Evolutionary conservation across 257 asterid species (phyloP), one percentile per base, ranked within the genome.

Genomic region (Solanum sitiens): DNA sequence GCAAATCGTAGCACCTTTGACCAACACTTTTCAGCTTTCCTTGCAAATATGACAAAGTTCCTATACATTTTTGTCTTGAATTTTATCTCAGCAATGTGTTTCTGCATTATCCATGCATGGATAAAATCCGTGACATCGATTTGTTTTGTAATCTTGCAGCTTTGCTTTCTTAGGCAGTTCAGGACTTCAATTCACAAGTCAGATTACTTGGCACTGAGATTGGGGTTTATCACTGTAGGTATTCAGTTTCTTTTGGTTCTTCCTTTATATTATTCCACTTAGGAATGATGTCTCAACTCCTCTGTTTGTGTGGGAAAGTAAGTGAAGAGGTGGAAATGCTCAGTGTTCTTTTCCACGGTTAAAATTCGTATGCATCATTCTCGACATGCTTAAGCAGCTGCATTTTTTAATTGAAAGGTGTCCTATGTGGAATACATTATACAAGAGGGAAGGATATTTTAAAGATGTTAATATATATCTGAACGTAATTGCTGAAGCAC

Each of bases 171-270:
- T 23, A 90, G 91, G 67, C 99, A 96, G 87, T 96, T 96, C 88
- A 95, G 95, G 89, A 90, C 92, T 88, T 91, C 99, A 70, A 95
- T 96, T 16, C 88, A 84, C 83, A 95, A 93, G 88, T 92, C 99
- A 63, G 98, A 95, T 89, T 96, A 95, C 92, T 87, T 93, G 92
- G 99, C 98, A 11, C 73, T 96, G 80, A 92, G 99, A 86, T 90
- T 94, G 91, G 99, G 99, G 67, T 96, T 96, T 97, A 94, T 96
- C 91, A 93, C 94, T 85, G 99, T 95, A 96, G 91, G 97, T 91
- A 91, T 91, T 91, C 92, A 47, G 68, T 80, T 80, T 47, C 68
- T 45, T 80, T 80, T 79, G 42, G 67, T 45, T 45, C 39, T 79
- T 44, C 33, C 39, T n/a, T 15, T 9, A 80, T 11, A 47, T 9